Evolutionary conservation across 2,329 filamentous ascomycete genomes (phyloP).

Genomic region (Calycina marina): DNA sequence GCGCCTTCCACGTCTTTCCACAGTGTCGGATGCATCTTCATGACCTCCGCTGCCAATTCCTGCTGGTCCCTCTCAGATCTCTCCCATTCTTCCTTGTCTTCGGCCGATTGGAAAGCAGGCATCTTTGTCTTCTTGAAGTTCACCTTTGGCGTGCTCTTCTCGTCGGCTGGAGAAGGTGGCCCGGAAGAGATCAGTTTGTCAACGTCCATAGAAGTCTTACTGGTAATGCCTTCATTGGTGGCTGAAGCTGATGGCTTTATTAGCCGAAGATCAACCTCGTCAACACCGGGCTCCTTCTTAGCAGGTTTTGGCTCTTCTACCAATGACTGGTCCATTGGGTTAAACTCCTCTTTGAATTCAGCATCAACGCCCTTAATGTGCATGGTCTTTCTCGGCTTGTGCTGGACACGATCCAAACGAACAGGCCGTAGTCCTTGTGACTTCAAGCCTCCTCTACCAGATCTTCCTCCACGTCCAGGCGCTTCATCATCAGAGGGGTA

Average conservation of each 20-base stretch:
- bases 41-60: background rate
- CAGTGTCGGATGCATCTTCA: constrained; percentile 1
- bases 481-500: no score
- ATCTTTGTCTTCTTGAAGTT: background rate
- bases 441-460: constrained; percentile 7
- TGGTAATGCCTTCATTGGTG: background rate
- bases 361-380: constrained; percentile 13
- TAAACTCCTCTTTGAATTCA: constrained; percentile 1
- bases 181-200: background rate
- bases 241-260: constrained; percentile 1
- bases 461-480: no score
- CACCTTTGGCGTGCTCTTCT: background rate
- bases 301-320: constrained; percentile 2
- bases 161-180: background rate
- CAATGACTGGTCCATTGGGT: constrained; percentile 1
- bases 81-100: background rate
- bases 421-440: constrained; percentile 20
- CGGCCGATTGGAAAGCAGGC: background rate
- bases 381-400: constrained; percentile 18
- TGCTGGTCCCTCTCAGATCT: background rate
- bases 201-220: background rate
- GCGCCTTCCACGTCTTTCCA: constrained; percentile 14
- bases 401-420: constrained; percentile 18
- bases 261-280: background rate
- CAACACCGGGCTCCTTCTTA: background rate